phyloP scores from a whole-genome alignment of 1,139 yeast species.

The Pichia sp. region DNA sequence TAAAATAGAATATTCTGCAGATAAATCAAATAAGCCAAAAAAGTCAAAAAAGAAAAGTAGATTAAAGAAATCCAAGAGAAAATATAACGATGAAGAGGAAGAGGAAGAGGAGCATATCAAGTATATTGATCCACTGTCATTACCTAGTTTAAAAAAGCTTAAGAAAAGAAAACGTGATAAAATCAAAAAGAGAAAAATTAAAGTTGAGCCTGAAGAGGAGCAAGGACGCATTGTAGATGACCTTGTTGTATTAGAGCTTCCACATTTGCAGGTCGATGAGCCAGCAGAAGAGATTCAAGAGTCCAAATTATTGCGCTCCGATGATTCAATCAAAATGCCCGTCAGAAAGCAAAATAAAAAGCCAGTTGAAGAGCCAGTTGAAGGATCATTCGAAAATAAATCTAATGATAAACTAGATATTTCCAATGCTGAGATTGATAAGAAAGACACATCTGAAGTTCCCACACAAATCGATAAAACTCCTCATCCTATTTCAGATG shows the following conservation, averaged over 20 bases:
- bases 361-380: neutral
- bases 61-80: neutral
- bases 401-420: neutral
- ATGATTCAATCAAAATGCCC: too few species aligned
- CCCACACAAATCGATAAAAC: constrained; percentile 1
- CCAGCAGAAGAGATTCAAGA: neutral
- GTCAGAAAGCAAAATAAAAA: too few species aligned
- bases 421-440: neutral
- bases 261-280: too few species aligned
- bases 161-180: neutral
- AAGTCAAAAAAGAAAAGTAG: neutral
- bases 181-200: neutral
- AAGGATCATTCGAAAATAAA: neutral
- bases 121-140: neutral
- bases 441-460: neutral
- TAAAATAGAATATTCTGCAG: neutral
- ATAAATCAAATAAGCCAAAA: neutral
- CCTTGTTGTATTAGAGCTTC: too few species aligned
- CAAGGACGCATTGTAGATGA: too few species aligned
- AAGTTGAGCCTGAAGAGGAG: neutral
- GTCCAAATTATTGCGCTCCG: too few species aligned
- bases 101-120: neutral
- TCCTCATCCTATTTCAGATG: neutral
- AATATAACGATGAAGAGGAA: neutral
- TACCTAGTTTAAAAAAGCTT: neutral